Evolutionary conservation across 108 stramenopile species (phyloP), one percentile per base, ranked within the genome.

Genomic region (Poteriospumella lacustris): DNA sequence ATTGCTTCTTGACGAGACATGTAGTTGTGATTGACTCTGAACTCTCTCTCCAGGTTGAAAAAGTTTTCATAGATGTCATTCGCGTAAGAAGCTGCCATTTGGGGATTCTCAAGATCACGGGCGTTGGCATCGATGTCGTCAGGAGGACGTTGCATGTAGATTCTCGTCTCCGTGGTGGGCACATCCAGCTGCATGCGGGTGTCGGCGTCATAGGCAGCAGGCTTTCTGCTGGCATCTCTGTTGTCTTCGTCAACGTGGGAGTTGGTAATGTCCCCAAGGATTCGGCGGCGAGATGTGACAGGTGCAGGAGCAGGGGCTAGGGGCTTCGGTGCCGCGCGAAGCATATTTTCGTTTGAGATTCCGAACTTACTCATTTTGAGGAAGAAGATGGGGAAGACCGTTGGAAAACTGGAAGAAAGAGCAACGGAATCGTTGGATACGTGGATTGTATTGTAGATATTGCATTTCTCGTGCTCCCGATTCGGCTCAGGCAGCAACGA

Each of bases 11-110:
- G 97, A 43, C 81, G 68, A 12, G 83, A 78, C 91, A 97, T 96
- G 86, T 95, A 97, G n/a, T 60, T 73, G 43, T 58, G 68, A 43
- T 90, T 91, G 38, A 92, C 90, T 1, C 89, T 87, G 1, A 91
- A 92, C 2, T 58, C 58, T 34, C 58, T 58, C 85, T 98, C 97
- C 84, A 89, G 87, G 41, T 69, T 77, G 58, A 93, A 90, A 85
- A 94, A 96, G 81, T 94, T 92, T 15, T 84, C 80, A 87, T 96
- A 98, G 43, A 97, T 95, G 59, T 94, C 93, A 64, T 92, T 88
- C 15, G 95, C 96, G 76, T 96, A 97, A 77, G 90, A 91, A 44
- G 95, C 92, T 2, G 90, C 95, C 75, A 92, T 92, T 1, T 92
- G 90, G 24, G 97, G 96, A 89, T 97, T 95, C 5, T 90, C 84